Evolutionary conservation across 371 early-diverging fungal species (phyloP).

Genomic region (Mortierella sp.): DNA sequence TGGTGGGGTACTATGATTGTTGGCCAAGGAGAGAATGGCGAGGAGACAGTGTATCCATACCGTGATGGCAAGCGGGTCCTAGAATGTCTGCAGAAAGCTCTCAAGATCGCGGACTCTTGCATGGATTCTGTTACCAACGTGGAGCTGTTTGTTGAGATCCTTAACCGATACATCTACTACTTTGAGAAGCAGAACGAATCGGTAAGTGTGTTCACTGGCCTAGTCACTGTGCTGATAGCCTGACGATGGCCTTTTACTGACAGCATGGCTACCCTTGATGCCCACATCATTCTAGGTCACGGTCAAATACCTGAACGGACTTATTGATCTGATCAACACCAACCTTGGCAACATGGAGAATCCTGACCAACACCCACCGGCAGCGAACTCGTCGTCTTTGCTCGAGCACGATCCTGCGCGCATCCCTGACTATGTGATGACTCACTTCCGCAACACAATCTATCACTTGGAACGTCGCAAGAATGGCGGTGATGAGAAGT

Average conservation of each 20-base stretch:
- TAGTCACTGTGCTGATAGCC: neutral
- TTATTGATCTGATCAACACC: constrained; percentile 90
- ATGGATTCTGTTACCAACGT: constrained; percentile 86
- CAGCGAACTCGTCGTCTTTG: constrained; percentile 69
- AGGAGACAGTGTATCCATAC: constrained; percentile 56
- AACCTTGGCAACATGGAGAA: constrained; percentile 74
- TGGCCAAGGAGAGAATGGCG: constrained; percentile 54
- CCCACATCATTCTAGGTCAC: constrained; percentile 70
- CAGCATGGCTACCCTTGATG: too few relatives aligned
- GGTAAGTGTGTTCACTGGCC: constrained; percentile 59
- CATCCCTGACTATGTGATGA: constrained; percentile 69
- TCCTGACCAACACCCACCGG: constrained; percentile 70
- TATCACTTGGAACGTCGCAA: constrained; percentile 65
- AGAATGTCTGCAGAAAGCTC: constrained; percentile 88
- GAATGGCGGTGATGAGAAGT: constrained; percentile 51
- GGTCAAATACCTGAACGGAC: constrained; percentile 85
- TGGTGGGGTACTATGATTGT: constrained; percentile 81
- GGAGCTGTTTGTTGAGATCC: constrained; percentile 90
- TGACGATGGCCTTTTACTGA: too few relatives aligned
- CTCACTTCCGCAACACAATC: constrained; percentile 72
- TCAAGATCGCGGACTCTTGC: constrained; percentile 90
- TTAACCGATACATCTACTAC: constrained; percentile 88
- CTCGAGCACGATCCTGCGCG: constrained; percentile 62
- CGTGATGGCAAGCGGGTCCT: constrained; percentile 85
- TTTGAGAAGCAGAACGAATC: constrained; percentile 85